Base-by-base conservation (phyloP, 176 grass and related monocot species). In the Saccharum officinarum region DNA sequence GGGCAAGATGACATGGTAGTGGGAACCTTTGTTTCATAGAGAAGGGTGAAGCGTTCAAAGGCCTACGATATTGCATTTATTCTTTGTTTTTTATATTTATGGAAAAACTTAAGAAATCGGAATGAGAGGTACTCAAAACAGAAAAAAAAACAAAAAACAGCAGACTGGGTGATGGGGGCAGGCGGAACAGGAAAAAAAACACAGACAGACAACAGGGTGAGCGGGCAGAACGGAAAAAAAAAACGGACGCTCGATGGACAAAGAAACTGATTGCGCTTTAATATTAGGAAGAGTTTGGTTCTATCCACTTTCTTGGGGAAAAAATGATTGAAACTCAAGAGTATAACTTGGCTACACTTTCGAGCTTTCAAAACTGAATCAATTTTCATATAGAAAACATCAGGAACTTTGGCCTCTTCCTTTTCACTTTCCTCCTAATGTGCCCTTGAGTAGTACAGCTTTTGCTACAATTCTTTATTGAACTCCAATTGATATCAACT, bases 401-500 rank as follows among this genome's bases (percentile, higher is more conserved):
- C 7, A 8, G 30, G 38, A 63, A 49, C 9, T 44, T 71, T 38
- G 18, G 31, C 7, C 18, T 25, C 30, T 67, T 36, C 17, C 20
- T 18, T 23, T 16, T 26, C 12, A 41, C 13, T 57, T 71, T 13
- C 13, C 9, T 3, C 55, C 67, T 33, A 79, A 63, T 69, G 30
- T 17, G 5, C 50, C 31, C 33, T 15, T 44, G 65, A 59, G 7
- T 37, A 23, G 5, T 77, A 67, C 22, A 83, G 15, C 5, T 40
- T 69, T 55, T 64, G 37, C 49, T 72, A 75, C 69, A 26, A 49
- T 82, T 74, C 26, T 62, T 30, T n/a, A 39, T 23, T 75, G 34
- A 52, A 33, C 80, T 44, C 30, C 54, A 76, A 80, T 34, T 46
- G 15, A 57, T 81, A 84, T 44, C 49, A 85, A 41, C 62, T 82